Evolutionary conservation across 306 rosid species (phyloP).

Genomic region (Acmispon strigosus): DNA sequence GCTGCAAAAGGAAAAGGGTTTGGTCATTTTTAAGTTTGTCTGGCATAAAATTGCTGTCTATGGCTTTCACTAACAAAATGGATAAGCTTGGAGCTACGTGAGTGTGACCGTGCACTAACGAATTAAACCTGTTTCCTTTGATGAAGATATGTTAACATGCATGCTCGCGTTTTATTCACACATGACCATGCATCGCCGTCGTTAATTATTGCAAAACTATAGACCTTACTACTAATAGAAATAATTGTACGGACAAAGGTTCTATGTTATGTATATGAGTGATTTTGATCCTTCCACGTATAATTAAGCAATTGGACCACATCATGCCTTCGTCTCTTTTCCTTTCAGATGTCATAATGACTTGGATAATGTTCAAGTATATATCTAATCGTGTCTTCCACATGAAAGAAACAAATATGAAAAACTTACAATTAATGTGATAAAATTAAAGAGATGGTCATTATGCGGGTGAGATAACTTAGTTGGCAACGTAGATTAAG

Average conservation of each 20-base stretch:
- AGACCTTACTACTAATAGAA: neutral
- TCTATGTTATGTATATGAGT: neutral
- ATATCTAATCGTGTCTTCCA: neutral
- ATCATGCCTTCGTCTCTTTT: constrained; percentile 8
- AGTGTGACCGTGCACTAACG: constrained; percentile 25
- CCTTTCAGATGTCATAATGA: constrained; percentile 8
- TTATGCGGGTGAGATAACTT: too few relatives aligned
- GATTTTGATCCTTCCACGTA: constrained; percentile 27
- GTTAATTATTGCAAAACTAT: neutral
- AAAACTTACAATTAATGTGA: neutral
- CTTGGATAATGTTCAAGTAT: neutral
- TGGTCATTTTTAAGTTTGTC: constrained; percentile 9
- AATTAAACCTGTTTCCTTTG: neutral
- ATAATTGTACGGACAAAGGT: constrained; percentile 17
- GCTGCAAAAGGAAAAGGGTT: constrained; percentile 16
- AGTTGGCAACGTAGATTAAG: too few relatives aligned
- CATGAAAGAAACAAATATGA: neutral
- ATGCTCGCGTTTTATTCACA: constrained; percentile 13
- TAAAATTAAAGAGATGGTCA: neutral
- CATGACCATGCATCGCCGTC: neutral
- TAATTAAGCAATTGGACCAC: constrained; percentile 22
- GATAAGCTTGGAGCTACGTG: constrained; percentile 27
- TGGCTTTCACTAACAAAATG: constrained; percentile 13
- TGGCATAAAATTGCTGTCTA: constrained; percentile 11
- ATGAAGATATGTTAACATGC: constrained; percentile 7